These are phyloP conservation scores for Neckera pumila DNA, from an alignment of 225 moss, liverwort and hornwort genomes.

Conservation along the genomic window DNA sequence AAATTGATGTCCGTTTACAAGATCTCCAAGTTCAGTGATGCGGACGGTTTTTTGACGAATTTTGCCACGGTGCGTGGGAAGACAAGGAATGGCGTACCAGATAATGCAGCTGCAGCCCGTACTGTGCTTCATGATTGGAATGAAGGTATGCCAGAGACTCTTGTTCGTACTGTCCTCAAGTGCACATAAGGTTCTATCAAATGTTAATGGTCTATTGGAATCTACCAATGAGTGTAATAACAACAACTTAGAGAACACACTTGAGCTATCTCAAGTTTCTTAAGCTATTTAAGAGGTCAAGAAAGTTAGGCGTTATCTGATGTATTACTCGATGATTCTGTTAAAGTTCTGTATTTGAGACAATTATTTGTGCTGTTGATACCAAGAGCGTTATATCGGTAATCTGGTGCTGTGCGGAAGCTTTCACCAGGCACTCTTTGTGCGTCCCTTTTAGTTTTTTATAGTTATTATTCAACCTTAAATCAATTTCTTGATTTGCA, in stretches of 20 bases:
- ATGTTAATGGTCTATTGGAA: background rate
- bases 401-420: background rate
- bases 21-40: constrained; percentile 49
- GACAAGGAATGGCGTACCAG: constrained; percentile 50
- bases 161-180: background rate
- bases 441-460: background rate
- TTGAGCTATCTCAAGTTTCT: background rate
- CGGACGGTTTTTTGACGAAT: constrained; percentile 59
- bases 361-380: background rate
- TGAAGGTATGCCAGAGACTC: constrained; percentile 35
- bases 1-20: constrained; percentile 80
- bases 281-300: background rate
- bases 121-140: constrained; percentile 85
- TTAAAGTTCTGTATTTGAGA: background rate
- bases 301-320: background rate
- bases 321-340: background rate
- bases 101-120: constrained; percentile 59
- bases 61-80: constrained; percentile 64
- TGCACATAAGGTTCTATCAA: background rate
- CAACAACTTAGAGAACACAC: background rate
- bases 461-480: background rate
- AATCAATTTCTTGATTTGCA: background rate
- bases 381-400: background rate
- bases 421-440: background rate
- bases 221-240: background rate